phyloP scores from a whole-genome alignment of 2,329 filamentous ascomycete species.

The Penicillium sp. region DNA sequence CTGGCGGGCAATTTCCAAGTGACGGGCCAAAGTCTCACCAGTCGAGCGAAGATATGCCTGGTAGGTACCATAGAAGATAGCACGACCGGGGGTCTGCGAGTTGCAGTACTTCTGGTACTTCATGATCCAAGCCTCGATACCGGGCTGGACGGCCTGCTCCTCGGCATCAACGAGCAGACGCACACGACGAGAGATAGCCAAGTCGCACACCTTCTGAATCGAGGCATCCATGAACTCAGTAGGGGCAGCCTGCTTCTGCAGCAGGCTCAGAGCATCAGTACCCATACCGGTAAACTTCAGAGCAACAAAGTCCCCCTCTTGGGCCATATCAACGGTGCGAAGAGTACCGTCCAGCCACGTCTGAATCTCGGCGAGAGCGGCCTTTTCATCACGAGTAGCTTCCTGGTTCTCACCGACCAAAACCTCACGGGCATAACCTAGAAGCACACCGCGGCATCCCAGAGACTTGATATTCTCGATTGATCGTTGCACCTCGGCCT shows the following conservation, averaged over 20 bases:
- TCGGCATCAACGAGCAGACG: slow-evolving; percentile 59
- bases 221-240: slow-evolving; percentile 47
- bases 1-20: slow-evolving; percentile 50
- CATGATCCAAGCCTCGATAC: slow-evolving; percentile 58
- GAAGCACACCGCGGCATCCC: slow-evolving; percentile 58
- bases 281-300: slow-evolving; percentile 59
- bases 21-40: slow-evolving; percentile 49
- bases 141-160: slow-evolving; percentile 55
- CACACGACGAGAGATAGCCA: slow-evolving; percentile 48
- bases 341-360: slow-evolving; percentile 58
- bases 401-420: slow-evolving; percentile 52
- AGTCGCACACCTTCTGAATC: slow-evolving; percentile 50
- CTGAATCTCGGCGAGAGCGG: slow-evolving; percentile 40
- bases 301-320: slow-evolving; percentile 56
- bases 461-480: slow-evolving; percentile 52
- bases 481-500: slow-evolving; percentile 51
- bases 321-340: slow-evolving; percentile 57
- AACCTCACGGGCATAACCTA: slow-evolving; percentile 59
- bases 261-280: slow-evolving; percentile 44
- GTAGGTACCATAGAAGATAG: slow-evolving; percentile 60
- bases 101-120: slow-evolving; percentile 59
- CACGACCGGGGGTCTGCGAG: slow-evolving; percentile 46
- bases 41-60: slow-evolving; percentile 59
- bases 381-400: slow-evolving; percentile 35
- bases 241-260: slow-evolving; percentile 46